Evolutionary conservation across 2,329 filamentous ascomycete species (phyloP).

Genomic region (Cordyceps sp.): DNA sequence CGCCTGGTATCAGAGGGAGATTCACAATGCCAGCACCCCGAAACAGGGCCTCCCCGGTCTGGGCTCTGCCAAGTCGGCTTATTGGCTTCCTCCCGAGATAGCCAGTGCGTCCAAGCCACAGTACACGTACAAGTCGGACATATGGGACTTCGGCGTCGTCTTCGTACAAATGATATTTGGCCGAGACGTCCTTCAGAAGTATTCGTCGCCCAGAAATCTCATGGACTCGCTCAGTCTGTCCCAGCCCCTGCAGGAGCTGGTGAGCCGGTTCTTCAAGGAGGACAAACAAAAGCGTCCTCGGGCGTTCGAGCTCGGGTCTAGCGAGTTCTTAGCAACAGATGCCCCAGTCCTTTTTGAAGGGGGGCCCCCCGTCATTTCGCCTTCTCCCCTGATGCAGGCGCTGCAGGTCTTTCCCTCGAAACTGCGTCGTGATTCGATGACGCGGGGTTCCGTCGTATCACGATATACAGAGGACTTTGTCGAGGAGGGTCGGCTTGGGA

Average conservation of each 20-base stretch:
- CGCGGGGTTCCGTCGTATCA: conserved; percentile 36
- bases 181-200: conserved; percentile 55
- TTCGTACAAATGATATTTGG: conserved; percentile 93
- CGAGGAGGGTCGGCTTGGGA: conserved; percentile 75
- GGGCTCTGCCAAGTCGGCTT: conserved; percentile 53
- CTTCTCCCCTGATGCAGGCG: conserved; percentile 24
- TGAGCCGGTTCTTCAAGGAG: conserved; percentile 68
- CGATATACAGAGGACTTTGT: conserved; percentile 82
- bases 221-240: conserved; percentile 59
- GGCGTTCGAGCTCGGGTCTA: conserved; percentile 56
- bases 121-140: conserved; percentile 65
- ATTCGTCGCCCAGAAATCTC: conserved; percentile 61
- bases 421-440: conserved; percentile 45
- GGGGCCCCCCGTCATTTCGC: conserved; percentile 19
- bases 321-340: conserved; percentile 50
- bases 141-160: conserved; percentile 89
- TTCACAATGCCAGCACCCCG: conserved; percentile 42
- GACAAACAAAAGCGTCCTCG: conserved; percentile 73
- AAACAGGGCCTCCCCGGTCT: conserved; percentile 35
- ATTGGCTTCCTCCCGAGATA: conserved; percentile 73
- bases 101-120: conserved; percentile 42
- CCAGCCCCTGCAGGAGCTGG: conserved; percentile 58
- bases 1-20: conserved; percentile 50
- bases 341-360: conserved; percentile 39
- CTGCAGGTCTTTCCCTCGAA: conserved; percentile 27